Conservation (phyloP, 1,284 basidiomycete genomes). For the Melanopsichium pennsylvanicum region DNA sequence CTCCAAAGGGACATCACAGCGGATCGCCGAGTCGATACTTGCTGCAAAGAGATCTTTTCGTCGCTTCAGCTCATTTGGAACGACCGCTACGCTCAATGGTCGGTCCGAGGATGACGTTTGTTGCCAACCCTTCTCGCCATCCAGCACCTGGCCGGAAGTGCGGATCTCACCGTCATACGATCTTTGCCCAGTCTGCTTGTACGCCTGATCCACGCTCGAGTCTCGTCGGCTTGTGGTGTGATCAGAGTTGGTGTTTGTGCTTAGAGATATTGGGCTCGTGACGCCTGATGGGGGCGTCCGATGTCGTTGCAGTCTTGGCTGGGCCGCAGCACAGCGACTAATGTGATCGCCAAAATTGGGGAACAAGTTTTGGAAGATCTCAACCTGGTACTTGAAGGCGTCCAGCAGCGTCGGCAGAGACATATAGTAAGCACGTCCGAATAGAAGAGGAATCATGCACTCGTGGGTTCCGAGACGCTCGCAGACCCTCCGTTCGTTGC, state of each 20-base stretch:
- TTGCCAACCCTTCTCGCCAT: background rate
- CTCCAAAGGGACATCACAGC: conserved; percentile 27
- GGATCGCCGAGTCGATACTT: conserved; percentile 12
- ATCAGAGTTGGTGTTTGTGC: background rate
- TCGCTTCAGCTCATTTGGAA: conserved; percentile 16
- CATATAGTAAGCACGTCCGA: conserved; percentile 19
- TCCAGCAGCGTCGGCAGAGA: conserved; percentile 13
- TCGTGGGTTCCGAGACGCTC: conserved; percentile 28
- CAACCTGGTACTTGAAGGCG: conserved; percentile 16
- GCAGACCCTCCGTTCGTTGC: conserved; percentile 22
- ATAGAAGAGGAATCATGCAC: conserved; percentile 20
- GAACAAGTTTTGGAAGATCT: conserved; percentile 36
- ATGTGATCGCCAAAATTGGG: conserved; percentile 36
- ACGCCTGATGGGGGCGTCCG: background rate
- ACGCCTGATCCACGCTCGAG: too few species aligned
- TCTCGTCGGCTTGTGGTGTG: background rate
- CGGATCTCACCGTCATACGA: too few species aligned
- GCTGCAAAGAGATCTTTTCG: conserved; percentile 14
- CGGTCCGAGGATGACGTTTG: background rate
- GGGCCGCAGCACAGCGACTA: conserved; percentile 21
- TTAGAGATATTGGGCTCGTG: background rate
- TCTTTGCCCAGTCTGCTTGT: too few species aligned
- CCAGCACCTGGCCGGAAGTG: too few species aligned
- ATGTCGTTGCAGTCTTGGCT: background rate
- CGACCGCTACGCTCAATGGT: background rate